Base-by-base conservation (phyloP, 192 early-diverging fungal genomes). In the Entophlyctis luteolus region DNA sequence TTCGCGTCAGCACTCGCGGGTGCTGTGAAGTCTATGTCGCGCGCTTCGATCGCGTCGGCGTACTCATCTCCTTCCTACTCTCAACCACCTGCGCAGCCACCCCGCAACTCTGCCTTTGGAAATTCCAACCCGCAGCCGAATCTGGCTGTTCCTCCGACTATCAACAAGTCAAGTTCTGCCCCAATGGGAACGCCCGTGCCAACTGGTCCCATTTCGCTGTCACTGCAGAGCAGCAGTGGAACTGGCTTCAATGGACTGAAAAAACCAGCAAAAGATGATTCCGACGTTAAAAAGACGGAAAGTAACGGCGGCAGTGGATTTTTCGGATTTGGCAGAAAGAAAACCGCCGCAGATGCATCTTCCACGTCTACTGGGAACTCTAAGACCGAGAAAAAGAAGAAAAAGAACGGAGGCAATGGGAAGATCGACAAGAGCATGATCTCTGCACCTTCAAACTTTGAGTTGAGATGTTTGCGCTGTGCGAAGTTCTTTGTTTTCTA, bases 361-460 rank as follows among this genome's bases (percentile, higher is more conserved):
- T 22, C 54, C 33, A 55, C 59, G 48, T 48, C 37, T 12, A 37
- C 35, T 20, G 62, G 42, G 50, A 49, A 52, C n/a, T 35, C 35
- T 14, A 67, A 28, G 31, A 70, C 52, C 23, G 49, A 62, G 20
- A 48, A 55, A 18, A 75, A 77, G 34, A 70, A 65, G 29, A 67
- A 76, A 50, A 72, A 71, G 27, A 63, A 23, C 4, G 28, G 23
- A n/a, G 46, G 31, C 23, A 25, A 29, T 52, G 73, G 48, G 35
- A 8, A 4, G 56, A 65, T 81, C 36, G 77, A 81, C 39, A 77
- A 77, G 60, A 71, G 68, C 14, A 75, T 77, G 77, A 84, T 84
- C 57, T 56, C 59, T 3, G 79, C 68, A 2, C 82, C 82, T 1
- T 50, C 73, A 2, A 67, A 80, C 31, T 84, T 84, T 55, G 48